Percentiles rank a stretch among this genome's conserved stretches.
Conservation (phyloP, 1,139 yeast species). For the Sporopachydermia cereana region DNA sequence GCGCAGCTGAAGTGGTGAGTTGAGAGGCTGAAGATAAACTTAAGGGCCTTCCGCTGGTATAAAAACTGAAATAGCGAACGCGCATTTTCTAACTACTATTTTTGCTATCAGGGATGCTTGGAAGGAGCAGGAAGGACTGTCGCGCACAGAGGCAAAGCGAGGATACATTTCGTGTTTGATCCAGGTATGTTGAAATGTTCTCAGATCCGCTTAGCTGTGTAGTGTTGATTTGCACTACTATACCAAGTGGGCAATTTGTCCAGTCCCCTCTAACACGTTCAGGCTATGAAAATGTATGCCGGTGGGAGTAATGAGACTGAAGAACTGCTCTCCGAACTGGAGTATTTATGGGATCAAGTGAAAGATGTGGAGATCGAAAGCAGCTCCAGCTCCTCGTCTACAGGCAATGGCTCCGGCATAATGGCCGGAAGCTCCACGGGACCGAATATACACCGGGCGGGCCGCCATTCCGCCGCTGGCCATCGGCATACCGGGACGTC, state of each 20-base stretch:
- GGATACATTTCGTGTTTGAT: conserved; percentile 56
- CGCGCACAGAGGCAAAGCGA: conserved; percentile 65
- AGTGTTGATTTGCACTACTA: too few relatives aligned
- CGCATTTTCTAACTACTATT: not conserved
- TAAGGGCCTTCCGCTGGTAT: too few relatives aligned
- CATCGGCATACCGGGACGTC: not conserved
- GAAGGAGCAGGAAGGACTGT: conserved; percentile 61
- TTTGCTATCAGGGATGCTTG: conserved; percentile 48
- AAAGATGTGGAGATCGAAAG: conserved; percentile 31
- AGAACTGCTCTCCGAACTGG: conserved; percentile 54
- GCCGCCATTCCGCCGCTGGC: not conserved
- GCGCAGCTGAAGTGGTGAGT: conserved; percentile 54
- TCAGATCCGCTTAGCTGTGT: too few relatives aligned
- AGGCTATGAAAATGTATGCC: conserved; percentile 64
- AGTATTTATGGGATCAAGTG: conserved; percentile 65
- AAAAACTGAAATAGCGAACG: not conserved
- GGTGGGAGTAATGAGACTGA: conserved; percentile 58
- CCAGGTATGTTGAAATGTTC: too few relatives aligned
- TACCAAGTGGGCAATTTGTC: too few relatives aligned
- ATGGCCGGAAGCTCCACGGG: not conserved
- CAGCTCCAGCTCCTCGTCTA: not conserved
- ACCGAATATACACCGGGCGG: not conserved
- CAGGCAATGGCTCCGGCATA: not conserved
- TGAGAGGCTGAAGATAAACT: not conserved
- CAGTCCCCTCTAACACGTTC: conserved; percentile 14